Evolutionary conservation across 2,329 filamentous ascomycete genomes (phyloP).

Genomic region (Colletotrichum orbiculare): DNA sequence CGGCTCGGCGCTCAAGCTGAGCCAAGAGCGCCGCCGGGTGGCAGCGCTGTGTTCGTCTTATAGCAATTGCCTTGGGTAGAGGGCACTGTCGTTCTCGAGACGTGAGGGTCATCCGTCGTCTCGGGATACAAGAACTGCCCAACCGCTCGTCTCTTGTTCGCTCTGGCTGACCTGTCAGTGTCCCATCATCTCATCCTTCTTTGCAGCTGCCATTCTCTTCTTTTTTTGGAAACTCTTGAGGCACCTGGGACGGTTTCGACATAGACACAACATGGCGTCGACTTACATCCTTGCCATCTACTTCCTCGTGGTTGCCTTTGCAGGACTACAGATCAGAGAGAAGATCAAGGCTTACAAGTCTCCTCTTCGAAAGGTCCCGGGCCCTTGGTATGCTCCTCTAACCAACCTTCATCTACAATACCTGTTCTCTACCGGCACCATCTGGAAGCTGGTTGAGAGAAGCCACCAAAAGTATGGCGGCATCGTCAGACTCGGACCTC

Average conservation of each 20-base stretch:
- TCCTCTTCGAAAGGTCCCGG: conserved; percentile 31
- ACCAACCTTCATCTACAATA: conserved; percentile 39
- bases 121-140: too few species aligned
- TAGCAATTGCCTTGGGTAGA: too few species aligned
- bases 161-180: too few species aligned
- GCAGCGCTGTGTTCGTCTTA: too few species aligned
- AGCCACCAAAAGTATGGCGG: conserved; percentile 37
- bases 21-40: too few species aligned
- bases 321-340: conserved; percentile 16
- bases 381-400: conserved; percentile 39
- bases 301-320: conserved; percentile 8
- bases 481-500: conserved; percentile 39
- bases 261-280: conserved; percentile 14
- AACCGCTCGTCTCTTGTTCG: too few species aligned
- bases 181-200: too few species aligned
- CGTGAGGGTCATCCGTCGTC: too few species aligned
- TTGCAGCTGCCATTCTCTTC: too few species aligned
- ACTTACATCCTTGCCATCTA: conserved; percentile 17
- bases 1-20: too few species aligned
- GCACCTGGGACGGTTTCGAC: background rate
- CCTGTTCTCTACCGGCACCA: conserved; percentile 39
- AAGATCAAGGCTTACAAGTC: conserved; percentile 28
- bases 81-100: too few species aligned
- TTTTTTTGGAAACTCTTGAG: too few species aligned
- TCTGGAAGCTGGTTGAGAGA: conserved; percentile 39